Evolutionary conservation across 371 early-diverging fungal species (phyloP).

Genomic region (Mucor plumbeus): DNA sequence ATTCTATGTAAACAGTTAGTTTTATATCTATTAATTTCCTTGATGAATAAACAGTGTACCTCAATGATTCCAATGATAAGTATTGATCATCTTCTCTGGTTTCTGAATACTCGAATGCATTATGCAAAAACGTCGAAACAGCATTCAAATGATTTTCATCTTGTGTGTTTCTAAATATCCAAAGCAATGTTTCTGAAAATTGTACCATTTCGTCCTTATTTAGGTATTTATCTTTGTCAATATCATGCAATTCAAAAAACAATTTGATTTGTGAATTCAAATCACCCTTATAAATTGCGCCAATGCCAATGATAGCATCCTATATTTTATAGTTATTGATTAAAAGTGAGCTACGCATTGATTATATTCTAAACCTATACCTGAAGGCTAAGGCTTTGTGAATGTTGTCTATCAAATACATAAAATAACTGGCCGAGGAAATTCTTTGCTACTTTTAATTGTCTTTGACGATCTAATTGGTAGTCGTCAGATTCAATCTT

Average conservation of each 20-base stretch:
- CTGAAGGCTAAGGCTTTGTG: conserved; percentile 68
- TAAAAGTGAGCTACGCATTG: background rate
- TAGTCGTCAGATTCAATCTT: conserved; percentile 39
- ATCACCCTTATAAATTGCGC: conserved; percentile 79
- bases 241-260: conserved; percentile 88
- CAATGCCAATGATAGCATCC: conserved; percentile 83
- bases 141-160: conserved; percentile 70
- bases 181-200: conserved; percentile 87
- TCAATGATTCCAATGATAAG: conserved; percentile 46
- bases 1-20: conserved; percentile 49
- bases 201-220: conserved; percentile 86
- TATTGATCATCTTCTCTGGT: conserved; percentile 33
- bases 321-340: conserved; percentile 31
- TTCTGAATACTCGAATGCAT: conserved; percentile 74
- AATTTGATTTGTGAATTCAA: conserved; percentile 79
- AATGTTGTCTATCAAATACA: conserved; percentile 57
- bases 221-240: conserved; percentile 72
- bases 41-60: conserved; percentile 24
- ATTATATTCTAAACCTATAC: conserved; percentile 14
- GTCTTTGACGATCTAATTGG: conserved; percentile 36
- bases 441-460: conserved; percentile 48
- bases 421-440: conserved; percentile 62
- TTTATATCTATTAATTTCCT: background rate
- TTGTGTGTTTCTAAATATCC: conserved; percentile 68
- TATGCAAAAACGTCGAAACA: conserved; percentile 73